Base-by-base conservation (phyloP, 768 basidiomycete species). In the Mycena metata region DNA sequence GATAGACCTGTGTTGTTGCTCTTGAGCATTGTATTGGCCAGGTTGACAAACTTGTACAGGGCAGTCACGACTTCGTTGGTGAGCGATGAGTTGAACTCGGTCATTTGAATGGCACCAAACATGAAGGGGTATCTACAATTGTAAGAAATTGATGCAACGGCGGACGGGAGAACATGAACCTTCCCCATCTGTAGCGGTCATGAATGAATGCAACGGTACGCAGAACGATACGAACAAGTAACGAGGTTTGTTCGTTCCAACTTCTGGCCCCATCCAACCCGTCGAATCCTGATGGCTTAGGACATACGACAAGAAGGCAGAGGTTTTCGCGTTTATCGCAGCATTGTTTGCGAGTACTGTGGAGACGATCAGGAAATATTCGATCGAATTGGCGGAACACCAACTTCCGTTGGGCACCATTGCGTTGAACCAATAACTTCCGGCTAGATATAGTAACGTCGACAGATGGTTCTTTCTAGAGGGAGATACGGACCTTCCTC, bases 401-500 rank as follows among this genome's bases (percentile, higher is more conserved):
- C 5, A 3, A 52, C 51, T 74, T 33, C 85, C 86, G 64, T 85
- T 85, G 0, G 86, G 85, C 0, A 88, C 84, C 85, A 88, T 84
- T 7, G 79, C 86, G 67, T 88, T 88, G 83, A 86, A 88, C 87
- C 86, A 87, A 69, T 88, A 88, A 75, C 86, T 87, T 54, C 86
- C 86, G 69, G 86, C 87, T 88, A 7, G 16, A n/a, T 0, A 30
- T 15, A 17, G 39, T 39, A 45, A 60, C 3, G n/a, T 39, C 10
- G n/a, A 41, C 24, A 24, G 26, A n/a, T 24, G 21, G 19, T n/a
- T 43, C 16, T 19, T 21, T 17, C 43, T 16, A 35, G 3, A 5
- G n/a, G 10, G 4, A 12, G 23, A 35, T 24, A 67, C 69, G 3
- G 35, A 83, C 83, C 83, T 79, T 83, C 83, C 76, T 84, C 83